Conservation (phyloP, 2,329 filamentous ascomycete species). For the Escovopsis sp. region DNA sequence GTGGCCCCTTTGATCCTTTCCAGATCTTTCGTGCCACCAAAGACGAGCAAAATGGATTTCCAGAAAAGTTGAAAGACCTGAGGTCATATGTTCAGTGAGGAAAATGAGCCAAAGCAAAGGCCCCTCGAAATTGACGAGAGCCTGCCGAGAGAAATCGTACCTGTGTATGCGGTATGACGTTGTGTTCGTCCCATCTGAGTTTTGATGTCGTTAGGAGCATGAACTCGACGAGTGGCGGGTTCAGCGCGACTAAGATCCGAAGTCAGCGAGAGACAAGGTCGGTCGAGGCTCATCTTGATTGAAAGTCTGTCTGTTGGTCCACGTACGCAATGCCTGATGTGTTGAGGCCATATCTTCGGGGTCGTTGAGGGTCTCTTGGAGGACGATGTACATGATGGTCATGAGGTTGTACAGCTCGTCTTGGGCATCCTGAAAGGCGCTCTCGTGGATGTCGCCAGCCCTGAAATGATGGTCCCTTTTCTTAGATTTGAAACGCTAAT, state of each 20-base stretch:
- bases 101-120: constrained; percentile 7
- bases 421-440: constrained; percentile 34
- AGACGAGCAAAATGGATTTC: constrained; percentile 78
- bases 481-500: too few species aligned
- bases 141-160: constrained; percentile 19
- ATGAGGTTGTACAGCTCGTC: constrained; percentile 49
- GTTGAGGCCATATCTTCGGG: constrained; percentile 32
- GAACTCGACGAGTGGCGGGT: constrained; percentile 56
- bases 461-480: constrained; percentile 20
- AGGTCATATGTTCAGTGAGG: constrained; percentile 13
- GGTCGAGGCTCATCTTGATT: too few species aligned
- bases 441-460: constrained; percentile 31
- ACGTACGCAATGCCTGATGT: constrained; percentile 36
- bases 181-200: constrained; percentile 59
- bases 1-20: constrained; percentile 60
- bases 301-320: too few species aligned
- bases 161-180: constrained; percentile 45
- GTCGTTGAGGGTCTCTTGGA: constrained; percentile 42
- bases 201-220: constrained; percentile 56
- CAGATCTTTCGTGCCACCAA: constrained; percentile 66
- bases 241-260: constrained; percentile 32
- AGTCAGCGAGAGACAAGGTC: constrained; percentile 5
- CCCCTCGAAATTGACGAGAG: not conserved
- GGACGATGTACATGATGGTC: constrained; percentile 46
- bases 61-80: constrained; percentile 72